phyloP scores from a whole-genome alignment of 1,284 basidiomycete genomes.

The Ustilago lituana region DNA sequence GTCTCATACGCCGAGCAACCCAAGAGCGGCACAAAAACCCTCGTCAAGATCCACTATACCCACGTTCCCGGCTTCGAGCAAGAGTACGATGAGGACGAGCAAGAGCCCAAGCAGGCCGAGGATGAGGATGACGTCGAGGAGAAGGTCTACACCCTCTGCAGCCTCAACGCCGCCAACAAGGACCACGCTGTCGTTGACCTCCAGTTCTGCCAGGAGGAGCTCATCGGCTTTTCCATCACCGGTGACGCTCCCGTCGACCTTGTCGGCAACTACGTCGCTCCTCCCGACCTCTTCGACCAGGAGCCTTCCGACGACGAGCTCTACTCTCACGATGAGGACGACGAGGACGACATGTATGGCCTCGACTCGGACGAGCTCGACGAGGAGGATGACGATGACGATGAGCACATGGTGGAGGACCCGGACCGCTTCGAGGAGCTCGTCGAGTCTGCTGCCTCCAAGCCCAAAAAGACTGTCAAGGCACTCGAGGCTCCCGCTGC shows the following conservation, averaged over 20 bases:
- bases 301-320: conserved; percentile 69
- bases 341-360: conserved; percentile 69
- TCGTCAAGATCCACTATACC: conserved; percentile 79
- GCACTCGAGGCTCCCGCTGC: conserved; percentile 55
- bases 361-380: conserved; percentile 65
- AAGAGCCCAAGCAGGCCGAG: conserved; percentile 66
- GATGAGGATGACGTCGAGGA: conserved; percentile 66
- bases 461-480: conserved; percentile 36
- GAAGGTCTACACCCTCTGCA: conserved; percentile 70
- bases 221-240: conserved; percentile 75
- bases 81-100: conserved; percentile 71
- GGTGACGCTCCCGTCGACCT: conserved; percentile 88
- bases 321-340: conserved; percentile 69
- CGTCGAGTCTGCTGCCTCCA: conserved; percentile 25
- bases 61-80: conserved; percentile 67
- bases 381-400: conserved; percentile 51
- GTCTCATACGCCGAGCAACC: conserved; percentile 76
- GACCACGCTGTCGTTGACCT: conserved; percentile 75
- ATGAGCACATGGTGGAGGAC: conserved; percentile 54
- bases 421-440: conserved; percentile 52
- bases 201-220: conserved; percentile 77
- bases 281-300: conserved; percentile 67
- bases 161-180: conserved; percentile 71
- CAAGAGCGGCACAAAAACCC: conserved; percentile 74
- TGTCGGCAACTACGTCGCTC: conserved; percentile 85